A percentile compares a stretch with the other conserved stretches of the same genome.
These are phyloP conservation scores for Plectranthus barbatus DNA, from an alignment of 257 asterid species.

Conservation along the genomic window DNA sequence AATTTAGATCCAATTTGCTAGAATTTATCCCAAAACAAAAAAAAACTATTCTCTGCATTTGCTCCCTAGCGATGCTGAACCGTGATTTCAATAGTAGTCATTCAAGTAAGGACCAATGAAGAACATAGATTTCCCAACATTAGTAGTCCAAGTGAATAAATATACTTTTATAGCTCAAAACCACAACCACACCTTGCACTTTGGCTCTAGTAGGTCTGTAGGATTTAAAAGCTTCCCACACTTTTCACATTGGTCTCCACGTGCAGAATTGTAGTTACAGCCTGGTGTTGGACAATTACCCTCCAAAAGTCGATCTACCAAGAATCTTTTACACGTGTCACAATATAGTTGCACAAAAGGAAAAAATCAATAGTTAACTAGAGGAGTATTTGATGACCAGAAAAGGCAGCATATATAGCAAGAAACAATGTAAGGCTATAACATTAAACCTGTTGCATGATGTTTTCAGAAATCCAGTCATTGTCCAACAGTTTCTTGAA, in stretches of 20 bases:
- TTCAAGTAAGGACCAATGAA: background rate
- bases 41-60: background rate
- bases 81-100: background rate
- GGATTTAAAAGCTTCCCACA: conserved; percentile 86
- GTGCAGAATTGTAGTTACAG: conserved; percentile 77
- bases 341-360: conserved; percentile 56
- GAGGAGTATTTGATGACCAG: background rate
- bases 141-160: background rate
- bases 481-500: conserved; percentile 65
- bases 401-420: background rate
- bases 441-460: conserved; percentile 65
- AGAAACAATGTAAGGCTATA: background rate
- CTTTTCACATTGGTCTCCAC: conserved; percentile 95
- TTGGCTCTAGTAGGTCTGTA: conserved; percentile 67
- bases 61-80: background rate
- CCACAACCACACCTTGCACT: conserved; percentile 60
- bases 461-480: conserved; percentile 71
- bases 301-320: conserved; percentile 86
- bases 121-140: background rate
- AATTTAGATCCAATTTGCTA: background rate
- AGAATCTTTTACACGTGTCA: conserved; percentile 57
- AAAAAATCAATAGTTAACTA: background rate
- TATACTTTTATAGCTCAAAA: background rate
- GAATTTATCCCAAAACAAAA: background rate
- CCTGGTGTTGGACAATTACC: conserved; percentile 76